Percentiles rank a stretch among this genome's conserved stretches.
Conservation (phyloP, 208 protist species). For the Leishmania guyanensis region DNA sequence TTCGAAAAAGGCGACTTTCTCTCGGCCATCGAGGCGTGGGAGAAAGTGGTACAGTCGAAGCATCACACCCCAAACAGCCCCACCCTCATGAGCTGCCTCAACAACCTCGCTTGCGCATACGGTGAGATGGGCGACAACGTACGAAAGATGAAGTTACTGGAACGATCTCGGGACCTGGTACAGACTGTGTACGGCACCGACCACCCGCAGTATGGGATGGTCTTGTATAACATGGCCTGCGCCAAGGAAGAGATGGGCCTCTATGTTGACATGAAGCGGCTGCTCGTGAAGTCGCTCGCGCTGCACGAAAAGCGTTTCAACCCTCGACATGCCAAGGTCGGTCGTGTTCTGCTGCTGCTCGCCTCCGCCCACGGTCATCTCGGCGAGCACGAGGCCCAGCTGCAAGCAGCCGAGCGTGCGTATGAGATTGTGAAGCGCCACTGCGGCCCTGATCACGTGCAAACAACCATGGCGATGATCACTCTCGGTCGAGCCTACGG, state of each 20-base stretch:
- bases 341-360: constrained; percentile 77
- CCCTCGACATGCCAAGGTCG: constrained; percentile 74
- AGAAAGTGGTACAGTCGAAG: constrained; percentile 49
- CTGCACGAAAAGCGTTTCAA: constrained; percentile 78
- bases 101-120: constrained; percentile 90
- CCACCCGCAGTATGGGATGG: constrained; percentile 89
- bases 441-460: constrained; percentile 76
- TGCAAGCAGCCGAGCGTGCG: constrained; percentile 62
- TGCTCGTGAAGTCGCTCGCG: constrained; percentile 61
- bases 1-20: constrained; percentile 69
- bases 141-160: constrained; percentile 78
- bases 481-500: constrained; percentile 72
- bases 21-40: constrained; percentile 72
- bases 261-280: constrained; percentile 73
- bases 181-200: constrained; percentile 60
- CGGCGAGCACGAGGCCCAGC: constrained; percentile 59
- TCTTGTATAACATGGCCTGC: constrained; percentile 85
- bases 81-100: constrained; percentile 80
- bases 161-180: constrained; percentile 66
- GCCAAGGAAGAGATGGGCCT: constrained; percentile 78
- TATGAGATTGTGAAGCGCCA: constrained; percentile 77
- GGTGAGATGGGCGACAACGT: constrained; percentile 76
- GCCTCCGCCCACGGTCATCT: constrained; percentile 72
- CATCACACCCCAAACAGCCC: constrained; percentile 56
- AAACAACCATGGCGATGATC: constrained; percentile 78